Percentiles rank a stretch among this genome's conserved stretches.
Conservation (phyloP, 805 yeast species). For the Saturnispora sekii region DNA sequence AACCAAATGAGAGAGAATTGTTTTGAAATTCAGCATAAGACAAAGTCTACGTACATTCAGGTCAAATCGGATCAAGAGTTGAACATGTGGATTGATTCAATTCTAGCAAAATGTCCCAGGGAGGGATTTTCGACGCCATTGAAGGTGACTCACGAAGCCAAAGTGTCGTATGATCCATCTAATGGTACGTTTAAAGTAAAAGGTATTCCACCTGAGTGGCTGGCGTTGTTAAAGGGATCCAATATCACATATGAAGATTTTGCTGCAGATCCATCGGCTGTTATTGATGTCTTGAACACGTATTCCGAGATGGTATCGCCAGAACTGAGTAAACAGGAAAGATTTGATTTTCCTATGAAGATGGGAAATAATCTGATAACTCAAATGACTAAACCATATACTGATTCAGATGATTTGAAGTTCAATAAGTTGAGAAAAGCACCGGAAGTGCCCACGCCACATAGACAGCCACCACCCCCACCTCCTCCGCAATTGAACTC, state of each 20-base stretch:
- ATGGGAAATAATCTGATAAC: slow-evolving; percentile 12
- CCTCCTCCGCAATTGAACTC: neutral
- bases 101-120: slow-evolving; percentile 63
- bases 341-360: neutral
- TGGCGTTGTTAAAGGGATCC: slow-evolving; percentile 44
- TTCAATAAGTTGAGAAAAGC: slow-evolving; percentile 28
- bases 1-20: slow-evolving; percentile 68
- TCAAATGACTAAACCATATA: slow-evolving; percentile 27
- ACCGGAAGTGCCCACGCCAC: slow-evolving; percentile 20
- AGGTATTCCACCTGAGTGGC: slow-evolving; percentile 47
- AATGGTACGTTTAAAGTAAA: slow-evolving; percentile 48
- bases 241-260: slow-evolving; percentile 54
- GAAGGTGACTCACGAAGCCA: slow-evolving; percentile 89
- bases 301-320: slow-evolving; percentile 36
- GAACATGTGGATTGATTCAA: slow-evolving; percentile 85
- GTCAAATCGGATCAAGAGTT: slow-evolving; percentile 73
- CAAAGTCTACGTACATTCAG: slow-evolving; percentile 62
- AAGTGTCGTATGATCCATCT: slow-evolving; percentile 78
- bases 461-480: slow-evolving; percentile 6
- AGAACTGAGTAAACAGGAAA: slow-evolving; percentile 15
- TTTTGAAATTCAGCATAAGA: slow-evolving; percentile 62
- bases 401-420: slow-evolving; percentile 13
- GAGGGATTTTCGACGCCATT: slow-evolving; percentile 78
- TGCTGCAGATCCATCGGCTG: slow-evolving; percentile 56
- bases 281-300: slow-evolving; percentile 50